Base-by-base conservation (phyloP, 139 green algal genomes). In the Haematococcus lacustris region DNA sequence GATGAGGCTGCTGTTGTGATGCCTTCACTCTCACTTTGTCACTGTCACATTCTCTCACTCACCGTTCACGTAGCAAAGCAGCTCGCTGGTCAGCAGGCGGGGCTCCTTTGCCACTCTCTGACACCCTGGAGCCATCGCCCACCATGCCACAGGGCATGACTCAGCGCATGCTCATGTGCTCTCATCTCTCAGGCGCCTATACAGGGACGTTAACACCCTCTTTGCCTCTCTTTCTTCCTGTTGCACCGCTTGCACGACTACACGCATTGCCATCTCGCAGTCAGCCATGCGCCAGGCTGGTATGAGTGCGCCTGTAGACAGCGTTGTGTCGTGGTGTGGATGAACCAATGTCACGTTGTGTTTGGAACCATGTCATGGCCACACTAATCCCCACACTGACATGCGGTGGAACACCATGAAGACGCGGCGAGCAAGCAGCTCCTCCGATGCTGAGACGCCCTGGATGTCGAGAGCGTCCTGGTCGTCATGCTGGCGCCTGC, bases 351-450 rank as follows among this genome's bases (percentile, higher is more conserved):
- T 66, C 26, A 17, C 6, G 17, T 13, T 25, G 28, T 25, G 30
- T 33, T 33, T 35, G 59, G 6, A 66, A 37, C 6, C 59, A 37
- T 32, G 26, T 66, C 23, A 60, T 33, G 33, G 67, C n/a, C 40
- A n/a, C 41, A 38, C 47, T n/a, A 35, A 17, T 63, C 30, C 3
- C 25, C 2, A 30, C 9, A 59, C 86, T 84, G 70, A 92, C 87
- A 91, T 83, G 47, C 88, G 78, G 34, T 85, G 59, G 21, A 86
- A 75, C 1, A 87, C 71, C 71, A 87, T 82, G 79, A 93, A 93
- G 1, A 91, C 79, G 2, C 84, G 74, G 34, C 82, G 80, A 0
- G 82, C 73, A 26, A 93, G 80, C 68, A 84, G 70, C 73, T 80
- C 70, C 64, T 71, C 71, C 0, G 71, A 62, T 3, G 51, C 64